Percentiles rank a stretch among this genome's conserved stretches.
phyloP scores from a whole-genome alignment of 345 rosid species.

The Hirschfeldia incana region DNA sequence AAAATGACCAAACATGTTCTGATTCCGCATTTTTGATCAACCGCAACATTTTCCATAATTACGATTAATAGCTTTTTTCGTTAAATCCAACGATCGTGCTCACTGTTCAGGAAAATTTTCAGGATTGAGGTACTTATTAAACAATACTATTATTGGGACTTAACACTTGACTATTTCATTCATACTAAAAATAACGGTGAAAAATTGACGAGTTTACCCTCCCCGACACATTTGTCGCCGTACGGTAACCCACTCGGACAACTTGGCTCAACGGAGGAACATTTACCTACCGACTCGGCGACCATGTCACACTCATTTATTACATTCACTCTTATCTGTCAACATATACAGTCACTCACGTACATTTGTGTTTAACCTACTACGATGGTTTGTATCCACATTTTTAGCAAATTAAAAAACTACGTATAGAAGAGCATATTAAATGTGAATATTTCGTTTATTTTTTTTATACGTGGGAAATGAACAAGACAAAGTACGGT shows the following conservation, averaged over 20 bases:
- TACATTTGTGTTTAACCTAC: background rate
- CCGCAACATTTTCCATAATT: background rate
- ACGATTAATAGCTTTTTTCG: background rate
- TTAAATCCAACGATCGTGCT: conserved; percentile 10
- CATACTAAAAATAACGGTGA: background rate
- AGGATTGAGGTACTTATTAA: background rate
- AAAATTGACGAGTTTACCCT: conserved; percentile 7
- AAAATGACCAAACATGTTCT: background rate
- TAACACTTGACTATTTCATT: background rate
- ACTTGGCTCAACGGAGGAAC: conserved; percentile 28
- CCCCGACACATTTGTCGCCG: conserved; percentile 34
- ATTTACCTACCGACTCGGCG: conserved; percentile 34
- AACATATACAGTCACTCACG: background rate
- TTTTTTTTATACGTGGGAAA: background rate
- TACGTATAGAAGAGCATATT: background rate
- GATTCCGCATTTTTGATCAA: background rate
- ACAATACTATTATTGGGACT: conserved; percentile 1
- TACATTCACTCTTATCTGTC: background rate
- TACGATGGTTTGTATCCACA: conserved; percentile 19
- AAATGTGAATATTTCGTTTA: background rate
- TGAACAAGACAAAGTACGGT: conserved; percentile 7
- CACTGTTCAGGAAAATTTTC: background rate
- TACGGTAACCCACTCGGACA: conserved; percentile 30
- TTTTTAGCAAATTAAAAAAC: background rate
- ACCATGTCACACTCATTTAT: conserved; percentile 7